These are phyloP conservation scores for Ambispora gerdemannii DNA, from an alignment of 192 early-diverging fungal species.

Conservation along the genomic window DNA sequence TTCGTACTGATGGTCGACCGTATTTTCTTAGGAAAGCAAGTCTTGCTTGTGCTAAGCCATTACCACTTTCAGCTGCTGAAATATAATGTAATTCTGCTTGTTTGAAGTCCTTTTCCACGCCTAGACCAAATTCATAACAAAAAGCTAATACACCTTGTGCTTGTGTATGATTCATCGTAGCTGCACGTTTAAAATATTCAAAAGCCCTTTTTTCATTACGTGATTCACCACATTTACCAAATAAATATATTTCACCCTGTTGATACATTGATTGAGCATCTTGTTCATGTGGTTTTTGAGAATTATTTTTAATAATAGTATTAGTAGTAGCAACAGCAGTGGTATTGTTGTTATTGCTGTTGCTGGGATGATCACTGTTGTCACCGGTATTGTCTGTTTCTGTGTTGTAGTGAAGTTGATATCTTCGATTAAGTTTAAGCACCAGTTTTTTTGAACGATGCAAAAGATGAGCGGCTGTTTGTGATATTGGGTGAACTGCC, in stretches of 20 bases:
- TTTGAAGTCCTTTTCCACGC: constrained; percentile 57
- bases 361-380: constrained; percentile 26
- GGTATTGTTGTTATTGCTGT: neutral
- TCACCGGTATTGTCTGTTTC: too few relatives aligned
- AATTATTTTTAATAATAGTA: neutral
- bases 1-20: constrained; percentile 73
- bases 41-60: constrained; percentile 66
- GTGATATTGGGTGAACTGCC: constrained; percentile 25
- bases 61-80: constrained; percentile 54
- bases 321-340: too few relatives aligned
- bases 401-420: too few relatives aligned
- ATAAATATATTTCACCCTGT: constrained; percentile 42
- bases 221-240: constrained; percentile 46
- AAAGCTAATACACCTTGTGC: constrained; percentile 71
- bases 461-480: constrained; percentile 39
- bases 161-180: constrained; percentile 41
- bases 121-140: constrained; percentile 84
- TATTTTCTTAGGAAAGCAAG: constrained; percentile 77
- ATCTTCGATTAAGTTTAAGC: constrained; percentile 42
- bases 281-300: constrained; percentile 24
- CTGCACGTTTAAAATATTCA: constrained; percentile 49
- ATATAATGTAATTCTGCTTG: constrained; percentile 66
- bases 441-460: constrained; percentile 39
- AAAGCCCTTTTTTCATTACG: constrained; percentile 51
- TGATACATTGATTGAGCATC: constrained; percentile 36